Percentiles rank a stretch among this genome's conserved stretches.
These are phyloP conservation scores for Oxalis stricta DNA, from an alignment of 441 rosid genomes.

Conservation along the genomic window DNA sequence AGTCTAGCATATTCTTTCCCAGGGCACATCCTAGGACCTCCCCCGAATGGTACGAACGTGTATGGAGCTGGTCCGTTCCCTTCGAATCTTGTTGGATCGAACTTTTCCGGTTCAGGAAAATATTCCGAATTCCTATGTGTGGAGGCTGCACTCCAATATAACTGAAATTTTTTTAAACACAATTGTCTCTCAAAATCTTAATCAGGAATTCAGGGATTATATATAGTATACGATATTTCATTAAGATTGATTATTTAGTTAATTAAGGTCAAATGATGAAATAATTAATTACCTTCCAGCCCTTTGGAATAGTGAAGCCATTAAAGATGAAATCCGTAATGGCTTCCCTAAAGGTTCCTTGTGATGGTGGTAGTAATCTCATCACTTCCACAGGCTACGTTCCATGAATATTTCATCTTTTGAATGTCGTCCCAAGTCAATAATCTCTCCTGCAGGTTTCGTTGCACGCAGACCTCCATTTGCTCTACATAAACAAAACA, in stretches of 20 bases:
- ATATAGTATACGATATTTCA: too few relatives aligned
- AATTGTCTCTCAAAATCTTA: too few relatives aligned
- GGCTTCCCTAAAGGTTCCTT: conserved; percentile 31
- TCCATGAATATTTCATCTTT: conserved; percentile 33
- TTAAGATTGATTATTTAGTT: too few relatives aligned
- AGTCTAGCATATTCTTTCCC: conserved; percentile 18
- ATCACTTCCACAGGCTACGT: conserved; percentile 27
- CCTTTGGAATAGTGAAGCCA: conserved; percentile 30
- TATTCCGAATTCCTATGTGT: conserved; percentile 16
- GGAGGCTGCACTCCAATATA: conserved; percentile 28
- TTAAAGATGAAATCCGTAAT: conserved; percentile 24
- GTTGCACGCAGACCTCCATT: conserved; percentile 24
- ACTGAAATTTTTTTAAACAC: too few relatives aligned
- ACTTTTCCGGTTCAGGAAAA: conserved; percentile 22
- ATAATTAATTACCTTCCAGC: conserved; percentile 21
- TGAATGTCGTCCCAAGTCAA: conserved; percentile 7
- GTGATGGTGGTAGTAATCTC: conserved; percentile 28
- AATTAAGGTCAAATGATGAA: background rate
- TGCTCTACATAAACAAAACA: conserved; percentile 15
- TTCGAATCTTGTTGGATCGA: conserved; percentile 22
- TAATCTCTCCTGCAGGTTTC: conserved; percentile 18
- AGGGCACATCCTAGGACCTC: conserved; percentile 35
- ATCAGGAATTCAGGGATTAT: too few relatives aligned
- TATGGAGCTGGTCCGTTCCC: conserved; percentile 27
- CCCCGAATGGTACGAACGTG: conserved; percentile 29